Conservation (phyloP, 352 stramenopile genomes). For the Globisporangium barbulae region DNA sequence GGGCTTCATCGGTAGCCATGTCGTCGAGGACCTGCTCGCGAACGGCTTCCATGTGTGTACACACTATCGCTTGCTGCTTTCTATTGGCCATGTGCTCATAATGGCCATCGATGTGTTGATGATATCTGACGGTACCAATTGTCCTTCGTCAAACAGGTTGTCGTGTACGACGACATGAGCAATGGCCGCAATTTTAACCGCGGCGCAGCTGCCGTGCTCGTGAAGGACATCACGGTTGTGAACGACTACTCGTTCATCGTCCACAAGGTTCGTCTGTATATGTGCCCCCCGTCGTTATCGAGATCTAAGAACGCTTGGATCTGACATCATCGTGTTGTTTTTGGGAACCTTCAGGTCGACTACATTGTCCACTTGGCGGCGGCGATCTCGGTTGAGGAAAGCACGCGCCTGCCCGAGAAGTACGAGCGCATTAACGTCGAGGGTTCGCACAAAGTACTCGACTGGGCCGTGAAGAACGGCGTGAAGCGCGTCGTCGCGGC, state of each 20-base stretch:
- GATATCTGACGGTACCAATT: not conserved
- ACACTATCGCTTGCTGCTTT: not conserved
- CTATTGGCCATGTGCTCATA: not conserved
- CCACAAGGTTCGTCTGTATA: constrained; percentile 45
- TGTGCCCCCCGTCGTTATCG: not conserved
- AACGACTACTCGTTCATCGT: constrained; percentile 79
- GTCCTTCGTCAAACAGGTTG: constrained; percentile 35
- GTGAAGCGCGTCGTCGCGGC: constrained; percentile 79
- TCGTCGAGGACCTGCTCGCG: constrained; percentile 73
- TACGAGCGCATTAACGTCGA: constrained; percentile 86
- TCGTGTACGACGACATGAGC: constrained; percentile 88
- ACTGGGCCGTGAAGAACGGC: constrained; percentile 70
- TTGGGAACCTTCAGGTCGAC: constrained; percentile 43
- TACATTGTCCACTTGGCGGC: constrained; percentile 82
- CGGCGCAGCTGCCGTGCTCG: constrained; percentile 57
- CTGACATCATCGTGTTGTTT: not conserved
- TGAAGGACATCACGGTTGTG: constrained; percentile 84
- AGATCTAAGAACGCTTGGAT: not conserved
- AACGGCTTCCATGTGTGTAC: constrained; percentile 71
- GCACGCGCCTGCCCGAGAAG: constrained; percentile 79
- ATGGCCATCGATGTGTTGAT: not conserved
- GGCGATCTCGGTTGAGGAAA: constrained; percentile 85
- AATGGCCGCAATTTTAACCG: constrained; percentile 87
- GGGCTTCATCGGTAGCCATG: constrained; percentile 84
- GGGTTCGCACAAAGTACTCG: constrained; percentile 76